Conservation (phyloP, 2,329 filamentous ascomycete genomes). For the Gremmenia infestans region DNA sequence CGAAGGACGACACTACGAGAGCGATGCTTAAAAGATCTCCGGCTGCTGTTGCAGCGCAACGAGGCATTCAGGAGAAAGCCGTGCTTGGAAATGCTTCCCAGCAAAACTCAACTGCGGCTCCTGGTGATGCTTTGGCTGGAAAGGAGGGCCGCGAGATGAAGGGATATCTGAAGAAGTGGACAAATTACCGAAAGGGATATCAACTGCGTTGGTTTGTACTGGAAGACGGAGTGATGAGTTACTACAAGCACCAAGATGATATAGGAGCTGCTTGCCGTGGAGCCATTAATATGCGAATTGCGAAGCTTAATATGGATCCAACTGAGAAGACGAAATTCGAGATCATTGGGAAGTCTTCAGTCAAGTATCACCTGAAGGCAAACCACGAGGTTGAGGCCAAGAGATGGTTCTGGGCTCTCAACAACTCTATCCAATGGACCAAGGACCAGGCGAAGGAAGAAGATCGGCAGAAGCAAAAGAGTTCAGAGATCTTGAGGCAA, state of each 20-base stretch:
- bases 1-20: constrained; percentile 85
- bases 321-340: constrained; percentile 98
- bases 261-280: constrained; percentile 92
- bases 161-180: constrained; percentile 99
- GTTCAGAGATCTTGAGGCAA: constrained; percentile 69
- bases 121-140: constrained; percentile 60
- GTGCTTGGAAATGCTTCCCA: constrained; percentile 72
- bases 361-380: constrained; percentile 96
- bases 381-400: constrained; percentile 98
- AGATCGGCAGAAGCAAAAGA: constrained; percentile 67
- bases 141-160: constrained; percentile 96
- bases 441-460: constrained; percentile 96
- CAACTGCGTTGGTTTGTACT: constrained; percentile 97
- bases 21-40: constrained; percentile 91
- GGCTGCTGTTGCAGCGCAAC: constrained; percentile 87
- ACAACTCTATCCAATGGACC: constrained; percentile 97
- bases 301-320: constrained; percentile 88
- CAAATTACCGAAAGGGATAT: constrained; percentile 95
- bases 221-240: constrained; percentile 94
- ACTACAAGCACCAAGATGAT: constrained; percentile 99
- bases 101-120: constrained; percentile 45
- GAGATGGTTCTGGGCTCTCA: constrained; percentile 97
- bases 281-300: constrained; percentile 98
- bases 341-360: constrained; percentile 95
- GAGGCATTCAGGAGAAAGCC: constrained; percentile 94